Evolutionary conservation across 179 eudicot species (phyloP), one percentile per base, ranked within the genome.

Genomic region (Sideroxylon spinosum): DNA sequence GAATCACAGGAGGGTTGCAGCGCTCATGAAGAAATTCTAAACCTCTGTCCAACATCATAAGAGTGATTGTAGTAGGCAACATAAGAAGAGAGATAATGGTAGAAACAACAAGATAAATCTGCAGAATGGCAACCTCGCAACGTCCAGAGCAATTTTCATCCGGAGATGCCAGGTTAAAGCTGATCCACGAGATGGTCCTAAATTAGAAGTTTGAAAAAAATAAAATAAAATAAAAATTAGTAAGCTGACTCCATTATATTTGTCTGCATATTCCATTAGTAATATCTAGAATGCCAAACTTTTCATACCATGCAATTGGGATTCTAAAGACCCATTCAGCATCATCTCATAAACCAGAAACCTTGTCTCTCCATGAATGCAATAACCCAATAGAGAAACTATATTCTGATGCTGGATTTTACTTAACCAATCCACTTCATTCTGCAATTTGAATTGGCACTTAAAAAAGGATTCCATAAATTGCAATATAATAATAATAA

Each of bases 71-170:
- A 28, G 28, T 50, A 20, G 28, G 46, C 67, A 14, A 72, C 25
- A 26, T 67, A 68, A 20, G 17, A 52, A 66, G 50, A 67, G 7
- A 10, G 1, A 14, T 29, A 20, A 28, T 67, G 9, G 25, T 16
- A n/a, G 29, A 46, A 28, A 9, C 44, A 8, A 73, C 1, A 22
- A 71, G 20, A 25, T 8, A 49, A 48, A 52, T 60, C 20, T 9
- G 56, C 17, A 26, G 2, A 74, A 67, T 8, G 13, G 65, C 22
- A n/a, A 92, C 98, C 98, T 91, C 37, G 97, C 98, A 75, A 91
- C 79, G 82, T 94, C 97, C 17, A 93, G 85, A 76, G 98, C 97
- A 49, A 94, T 88, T 86, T 90, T 94, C 97, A 94, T 90, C 48
- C 98, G 82, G 26, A 88, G 44, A 68, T 88, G 86, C 98, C 98